phyloP scores from a whole-genome alignment of 2,329 filamentous ascomycete species.

The Basipetospora sp. region DNA sequence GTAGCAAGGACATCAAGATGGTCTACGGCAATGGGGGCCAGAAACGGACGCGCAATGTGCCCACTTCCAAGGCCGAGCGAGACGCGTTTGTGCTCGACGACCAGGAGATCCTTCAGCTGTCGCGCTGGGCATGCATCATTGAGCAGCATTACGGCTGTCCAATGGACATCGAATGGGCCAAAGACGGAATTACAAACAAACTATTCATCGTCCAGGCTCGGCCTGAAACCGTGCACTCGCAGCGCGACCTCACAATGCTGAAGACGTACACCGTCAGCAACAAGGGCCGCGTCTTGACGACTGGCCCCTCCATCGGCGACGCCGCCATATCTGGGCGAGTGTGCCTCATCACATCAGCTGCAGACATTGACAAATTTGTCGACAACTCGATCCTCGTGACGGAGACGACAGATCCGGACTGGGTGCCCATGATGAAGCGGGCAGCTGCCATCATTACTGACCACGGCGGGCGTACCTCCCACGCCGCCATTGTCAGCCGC shows the following conservation, averaged over 20 bases:
- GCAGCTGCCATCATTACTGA: constrained; percentile 23
- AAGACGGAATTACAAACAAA: constrained; percentile 15
- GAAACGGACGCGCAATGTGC: constrained; percentile 19
- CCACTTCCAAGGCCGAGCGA: constrained; percentile 21
- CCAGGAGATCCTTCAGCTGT: constrained; percentile 20
- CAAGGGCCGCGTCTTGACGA: constrained; percentile 16
- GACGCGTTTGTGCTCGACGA: constrained; percentile 19
- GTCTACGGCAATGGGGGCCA: constrained; percentile 17
- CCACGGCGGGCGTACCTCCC: constrained; percentile 23
- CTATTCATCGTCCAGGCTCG: constrained; percentile 23
- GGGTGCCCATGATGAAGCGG: constrained; percentile 24
- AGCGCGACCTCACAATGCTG: constrained; percentile 15
- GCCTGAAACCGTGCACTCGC: constrained; percentile 23
- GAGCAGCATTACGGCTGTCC: constrained; percentile 21
- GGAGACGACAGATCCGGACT: constrained; percentile 21
- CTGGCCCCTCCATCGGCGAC: constrained; percentile 19
- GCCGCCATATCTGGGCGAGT: constrained; percentile 19
- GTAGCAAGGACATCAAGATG: constrained; percentile 21
- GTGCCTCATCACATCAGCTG: constrained; percentile 17
- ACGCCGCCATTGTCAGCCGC: constrained; percentile 26
- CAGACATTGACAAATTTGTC: constrained; percentile 19
- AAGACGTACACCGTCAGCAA: constrained; percentile 19
- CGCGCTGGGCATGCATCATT: constrained; percentile 20
- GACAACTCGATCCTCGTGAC: constrained; percentile 21
- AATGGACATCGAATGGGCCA: constrained; percentile 27